A percentile compares a stretch with the other conserved stretches of the same genome.
phyloP scores from a whole-genome alignment of 192 early-diverging fungal genomes.

The Gamsiella multidivaricata region DNA sequence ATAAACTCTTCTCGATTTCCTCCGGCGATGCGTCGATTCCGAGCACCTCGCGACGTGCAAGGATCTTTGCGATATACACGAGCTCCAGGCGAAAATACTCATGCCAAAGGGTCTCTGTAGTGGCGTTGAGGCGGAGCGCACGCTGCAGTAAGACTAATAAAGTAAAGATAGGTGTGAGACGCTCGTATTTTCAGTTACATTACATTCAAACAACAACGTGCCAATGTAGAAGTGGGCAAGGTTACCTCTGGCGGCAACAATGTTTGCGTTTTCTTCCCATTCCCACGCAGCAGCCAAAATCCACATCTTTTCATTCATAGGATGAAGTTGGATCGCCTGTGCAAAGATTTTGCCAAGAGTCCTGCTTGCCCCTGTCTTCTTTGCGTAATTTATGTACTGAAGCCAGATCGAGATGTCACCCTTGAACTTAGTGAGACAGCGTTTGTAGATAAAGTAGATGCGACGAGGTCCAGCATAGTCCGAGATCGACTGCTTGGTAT shows the following conservation, averaged over 20 bases:
- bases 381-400: conserved; percentile 91
- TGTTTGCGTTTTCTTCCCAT: conserved; percentile 85
- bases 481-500: conserved; percentile 64
- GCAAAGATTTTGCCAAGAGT: conserved; percentile 80
- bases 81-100: conserved; percentile 96
- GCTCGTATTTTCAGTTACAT: not conserved
- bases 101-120: conserved; percentile 80
- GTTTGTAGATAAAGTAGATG: conserved; percentile 84
- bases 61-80: conserved; percentile 87
- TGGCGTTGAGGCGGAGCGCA: conserved; percentile 83
- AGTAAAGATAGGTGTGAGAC: not conserved
- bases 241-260: conserved; percentile 76
- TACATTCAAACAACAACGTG: not conserved
- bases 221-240: not conserved
- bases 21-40: conserved; percentile 64
- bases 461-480: conserved; percentile 82
- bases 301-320: conserved; percentile 85
- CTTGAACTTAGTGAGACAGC: conserved; percentile 79
- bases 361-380: conserved; percentile 61
- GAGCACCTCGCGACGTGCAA: conserved; percentile 80
- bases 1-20: conserved; percentile 48
- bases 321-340: conserved; percentile 89
- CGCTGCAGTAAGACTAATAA: conserved; percentile 81
- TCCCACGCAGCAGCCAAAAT: conserved; percentile 92
- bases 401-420: conserved; percentile 88